A percentile compares a stretch with the other conserved stretches of the same genome.
Conservation (phyloP, 2,329 filamentous ascomycete species). For the Chrysosporium queenslandicum region DNA sequence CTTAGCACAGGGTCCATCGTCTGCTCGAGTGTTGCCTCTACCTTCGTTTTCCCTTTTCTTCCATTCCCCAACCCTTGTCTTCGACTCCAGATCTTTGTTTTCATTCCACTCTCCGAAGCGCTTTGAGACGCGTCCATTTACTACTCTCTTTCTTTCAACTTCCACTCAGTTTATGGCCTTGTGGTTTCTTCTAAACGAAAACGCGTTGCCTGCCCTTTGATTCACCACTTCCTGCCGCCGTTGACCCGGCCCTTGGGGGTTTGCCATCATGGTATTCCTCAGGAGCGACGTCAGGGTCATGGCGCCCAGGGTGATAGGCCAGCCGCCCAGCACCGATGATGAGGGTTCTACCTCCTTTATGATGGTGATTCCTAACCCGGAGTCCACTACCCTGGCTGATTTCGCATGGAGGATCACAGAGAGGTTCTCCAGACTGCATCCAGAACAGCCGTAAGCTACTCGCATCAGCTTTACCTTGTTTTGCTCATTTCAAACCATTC, state of each 20-base stretch:
- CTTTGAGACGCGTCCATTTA: too few species aligned
- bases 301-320: not conserved
- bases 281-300: not conserved
- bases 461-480: not conserved
- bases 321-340: too few species aligned
- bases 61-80: too few species aligned
- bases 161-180: too few species aligned
- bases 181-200: too few species aligned
- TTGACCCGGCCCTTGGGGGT: not conserved
- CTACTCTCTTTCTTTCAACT: too few species aligned
- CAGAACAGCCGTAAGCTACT: constrained; percentile 25
- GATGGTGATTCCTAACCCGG: constrained; percentile 30
- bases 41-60: too few species aligned
- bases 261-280: constrained; percentile 1
- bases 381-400: constrained; percentile 24
- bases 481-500: too few species aligned
- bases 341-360: constrained; percentile 23
- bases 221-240: not conserved
- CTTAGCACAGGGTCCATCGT: too few species aligned
- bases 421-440: constrained; percentile 28
- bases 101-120: too few species aligned
- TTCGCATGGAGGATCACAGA: constrained; percentile 27
- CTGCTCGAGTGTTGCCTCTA: too few species aligned
- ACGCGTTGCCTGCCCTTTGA: not conserved
- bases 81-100: too few species aligned